phyloP scores from a whole-genome alignment of 1,139 yeast genomes.

The Zygosaccharomyces pseudobailii region DNA sequence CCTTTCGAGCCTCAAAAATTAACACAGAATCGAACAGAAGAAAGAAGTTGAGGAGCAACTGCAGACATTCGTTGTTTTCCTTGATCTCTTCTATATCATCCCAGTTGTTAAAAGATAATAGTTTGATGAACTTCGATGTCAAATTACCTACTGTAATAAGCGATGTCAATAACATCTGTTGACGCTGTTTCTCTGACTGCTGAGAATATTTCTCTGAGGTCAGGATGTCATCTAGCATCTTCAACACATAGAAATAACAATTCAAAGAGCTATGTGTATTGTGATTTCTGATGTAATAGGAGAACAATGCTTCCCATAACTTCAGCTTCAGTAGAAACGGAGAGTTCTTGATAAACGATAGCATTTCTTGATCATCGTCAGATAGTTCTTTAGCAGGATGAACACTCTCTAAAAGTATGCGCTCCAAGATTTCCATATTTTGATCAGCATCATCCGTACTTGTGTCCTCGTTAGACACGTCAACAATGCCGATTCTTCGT shows the following conservation, averaged over 20 bases:
- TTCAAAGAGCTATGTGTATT: slow-evolving; percentile 41
- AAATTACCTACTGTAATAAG: slow-evolving; percentile 44
- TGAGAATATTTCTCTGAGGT: slow-evolving; percentile 25
- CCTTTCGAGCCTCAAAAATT: slow-evolving; percentile 35
- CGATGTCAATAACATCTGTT: slow-evolving; percentile 36
- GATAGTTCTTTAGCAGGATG: slow-evolving; percentile 12
- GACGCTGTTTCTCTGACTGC: slow-evolving; percentile 25
- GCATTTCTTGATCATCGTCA: slow-evolving; percentile 47
- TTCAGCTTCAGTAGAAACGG: slow-evolving; percentile 64
- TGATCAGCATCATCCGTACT: slow-evolving; percentile 36
- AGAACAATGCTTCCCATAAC: slow-evolving; percentile 71
- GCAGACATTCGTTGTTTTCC: slow-evolving; percentile 19
- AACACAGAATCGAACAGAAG: slow-evolving; percentile 41
- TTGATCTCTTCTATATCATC: neutral
- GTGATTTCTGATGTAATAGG: slow-evolving; percentile 47
- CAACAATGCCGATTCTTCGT: slow-evolving; percentile 35
- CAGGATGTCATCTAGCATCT: slow-evolving; percentile 41
- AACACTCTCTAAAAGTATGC: slow-evolving; percentile 39
- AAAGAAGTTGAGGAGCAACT: slow-evolving; percentile 35
- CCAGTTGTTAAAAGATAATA: slow-evolving; percentile 14
- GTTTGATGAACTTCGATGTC: slow-evolving; percentile 15
- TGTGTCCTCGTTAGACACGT: slow-evolving; percentile 30
- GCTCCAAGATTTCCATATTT: slow-evolving; percentile 51
- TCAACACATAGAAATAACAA: slow-evolving; percentile 54
- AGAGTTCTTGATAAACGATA: slow-evolving; percentile 54